These are phyloP conservation scores for Kwoniella bestiolae DNA, from an alignment of 768 basidiomycete genomes.

Conservation along the genomic window DNA sequence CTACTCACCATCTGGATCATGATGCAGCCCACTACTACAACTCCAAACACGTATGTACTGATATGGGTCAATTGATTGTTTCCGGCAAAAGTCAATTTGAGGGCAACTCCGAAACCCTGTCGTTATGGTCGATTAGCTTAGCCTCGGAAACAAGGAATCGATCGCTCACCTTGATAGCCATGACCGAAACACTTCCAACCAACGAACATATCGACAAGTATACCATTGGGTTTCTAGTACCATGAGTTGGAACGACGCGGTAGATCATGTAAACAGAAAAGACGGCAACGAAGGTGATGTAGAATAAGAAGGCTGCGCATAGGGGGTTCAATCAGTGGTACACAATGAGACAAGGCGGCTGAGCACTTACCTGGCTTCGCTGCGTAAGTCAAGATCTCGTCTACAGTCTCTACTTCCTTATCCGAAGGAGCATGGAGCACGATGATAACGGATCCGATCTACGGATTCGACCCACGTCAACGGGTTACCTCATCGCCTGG, in stretches of 20 bases:
- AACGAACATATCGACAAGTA: conserved; percentile 97
- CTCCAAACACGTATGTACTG: conserved; percentile 93
- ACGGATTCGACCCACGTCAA: no score
- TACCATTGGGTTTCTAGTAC: conserved; percentile 82
- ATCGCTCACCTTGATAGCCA: conserved; percentile 78
- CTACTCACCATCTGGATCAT: conserved; percentile 60
- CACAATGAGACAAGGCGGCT: conserved; percentile 2
- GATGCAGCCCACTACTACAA: conserved; percentile 81
- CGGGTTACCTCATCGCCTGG: no score
- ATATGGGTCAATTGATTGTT: conserved; percentile 94
- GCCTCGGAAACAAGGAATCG: background rate
- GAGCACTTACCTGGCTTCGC: conserved; percentile 75
- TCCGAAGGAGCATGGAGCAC: conserved; percentile 96
- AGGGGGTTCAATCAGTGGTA: background rate
- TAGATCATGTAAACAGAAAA: conserved; percentile 87
- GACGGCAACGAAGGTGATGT: conserved; percentile 81
- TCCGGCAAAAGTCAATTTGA: conserved; percentile 89
- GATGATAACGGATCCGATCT: conserved; percentile 83
- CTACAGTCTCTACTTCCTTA: conserved; percentile 87
- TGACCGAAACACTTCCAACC: conserved; percentile 94
- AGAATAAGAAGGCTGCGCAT: conserved; percentile 78
- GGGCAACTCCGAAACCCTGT: conserved; percentile 86
- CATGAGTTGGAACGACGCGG: conserved; percentile 78
- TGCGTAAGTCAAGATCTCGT: conserved; percentile 90
- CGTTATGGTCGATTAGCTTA: conserved; percentile 6